Percentiles rank a stretch among this genome's conserved stretches.
phyloP scores from a whole-genome alignment of 768 basidiomycete genomes.

The Auricularia auricula-judae region DNA sequence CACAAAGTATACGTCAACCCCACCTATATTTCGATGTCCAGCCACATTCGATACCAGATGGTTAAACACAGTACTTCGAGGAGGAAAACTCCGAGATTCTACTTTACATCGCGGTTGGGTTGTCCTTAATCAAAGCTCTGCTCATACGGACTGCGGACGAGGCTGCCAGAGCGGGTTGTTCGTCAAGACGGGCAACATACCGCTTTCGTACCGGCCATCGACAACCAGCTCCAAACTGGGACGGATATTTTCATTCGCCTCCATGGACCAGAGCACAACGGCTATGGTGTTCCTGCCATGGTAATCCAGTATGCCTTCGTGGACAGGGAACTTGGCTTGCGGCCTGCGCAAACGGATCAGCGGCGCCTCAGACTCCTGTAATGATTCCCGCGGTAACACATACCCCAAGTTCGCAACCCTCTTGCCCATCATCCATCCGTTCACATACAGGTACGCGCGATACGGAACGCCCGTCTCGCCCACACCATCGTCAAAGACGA shows the following conservation, averaged over 20 bases:
- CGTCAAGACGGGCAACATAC: slow-evolving; percentile 42
- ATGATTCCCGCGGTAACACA: slow-evolving; percentile 9
- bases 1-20: too few relatives aligned
- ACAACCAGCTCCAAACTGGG: slow-evolving; percentile 45
- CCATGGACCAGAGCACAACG: slow-evolving; percentile 63
- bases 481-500: slow-evolving; percentile 46
- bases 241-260: slow-evolving; percentile 30
- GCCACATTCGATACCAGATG: too few relatives aligned
- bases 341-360: slow-evolving; percentile 32
- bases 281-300: slow-evolving; percentile 45
- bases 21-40: too few relatives aligned
- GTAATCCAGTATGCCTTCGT: slow-evolving; percentile 69
- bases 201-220: slow-evolving; percentile 52
- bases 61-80: too few relatives aligned
- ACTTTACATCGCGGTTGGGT: too few relatives aligned
- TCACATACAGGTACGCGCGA: slow-evolving; percentile 63
- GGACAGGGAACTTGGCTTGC: slow-evolving; percentile 74
- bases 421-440: slow-evolving; percentile 89
- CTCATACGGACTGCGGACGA: background rate
- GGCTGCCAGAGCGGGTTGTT: slow-evolving; percentile 48
- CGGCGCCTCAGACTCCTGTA: slow-evolving; percentile 12
- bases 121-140: too few relatives aligned
- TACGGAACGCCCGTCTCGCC: slow-evolving; percentile 46
- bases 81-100: too few relatives aligned
- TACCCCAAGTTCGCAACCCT: slow-evolving; percentile 60